Evolutionary conservation across 2,329 filamentous ascomycete genomes (phyloP), one percentile per base, ranked within the genome.

Genomic region (Penicillium sp.): DNA sequence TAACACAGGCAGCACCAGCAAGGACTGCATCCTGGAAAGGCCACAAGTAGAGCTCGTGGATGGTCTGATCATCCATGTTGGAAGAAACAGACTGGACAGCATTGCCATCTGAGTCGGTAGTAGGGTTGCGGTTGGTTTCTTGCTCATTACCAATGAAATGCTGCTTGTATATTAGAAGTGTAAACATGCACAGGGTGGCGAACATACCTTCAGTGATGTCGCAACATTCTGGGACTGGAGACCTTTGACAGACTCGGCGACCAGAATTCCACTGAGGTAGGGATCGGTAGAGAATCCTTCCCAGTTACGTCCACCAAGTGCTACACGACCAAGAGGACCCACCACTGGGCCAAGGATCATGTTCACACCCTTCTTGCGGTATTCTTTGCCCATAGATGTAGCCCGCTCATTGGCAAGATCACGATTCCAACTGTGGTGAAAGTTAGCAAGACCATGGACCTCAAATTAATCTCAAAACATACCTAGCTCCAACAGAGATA

Each of bases 11-110:
- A 0, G 79, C 80, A 0, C 84, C 84, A 4, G 84, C 83, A 11
- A 71, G 75, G 3, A 89, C 71, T 0, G 82, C 81, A 54, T 88
- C 83, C 57, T 83, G 80, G 56, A 88, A 89, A 0, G 86, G 85
- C 81, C 84, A 88, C 1, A 85, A 75, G 53, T 89, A 89, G 15
- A 82, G 76, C 67, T 89, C 86, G 60, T 87, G 85, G 54, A 88
- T 76, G 0, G 85, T 85, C 60, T 81, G 80, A 64, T 89, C 86
- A 56, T 88, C 85, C 5, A 88, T 75, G 61, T 88, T 88, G 31
- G 85, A 77, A 0, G 82, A 86, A 11, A 82, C 70, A 9, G 84
- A 40, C 70, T 79, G 64, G 62, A 58, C 29, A 20, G 52, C 14
- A 1, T 59, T 31, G 1, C 61, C 62, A 7, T 57, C 18, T 2